These are phyloP conservation scores for Apiospora malaysiana DNA, from an alignment of 2,329 filamentous ascomycete genomes.

Conservation along the genomic window DNA sequence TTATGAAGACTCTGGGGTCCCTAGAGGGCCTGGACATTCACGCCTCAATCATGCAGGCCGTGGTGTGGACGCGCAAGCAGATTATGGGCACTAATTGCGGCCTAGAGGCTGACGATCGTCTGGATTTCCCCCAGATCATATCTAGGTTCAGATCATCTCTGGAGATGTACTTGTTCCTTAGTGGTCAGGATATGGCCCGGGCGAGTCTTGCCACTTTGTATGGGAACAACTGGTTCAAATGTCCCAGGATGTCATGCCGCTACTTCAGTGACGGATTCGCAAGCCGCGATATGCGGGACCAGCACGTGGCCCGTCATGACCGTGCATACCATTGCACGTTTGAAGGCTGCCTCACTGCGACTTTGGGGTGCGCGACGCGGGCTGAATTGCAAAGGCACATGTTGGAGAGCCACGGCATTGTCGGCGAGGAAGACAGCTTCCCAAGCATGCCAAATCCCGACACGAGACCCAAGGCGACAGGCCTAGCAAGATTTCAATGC, in stretches of 20 bases:
- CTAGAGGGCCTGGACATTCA: neutral
- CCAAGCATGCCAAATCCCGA: conserved; percentile 27
- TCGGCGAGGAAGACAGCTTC: conserved; percentile 26
- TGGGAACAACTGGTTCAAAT: conserved; percentile 48
- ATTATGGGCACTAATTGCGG: neutral
- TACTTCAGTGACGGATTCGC: conserved; percentile 51
- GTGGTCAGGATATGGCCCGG: neutral
- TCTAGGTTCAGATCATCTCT: neutral
- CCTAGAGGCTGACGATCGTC: neutral
- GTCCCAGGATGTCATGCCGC: conserved; percentile 45
- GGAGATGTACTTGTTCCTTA: neutral
- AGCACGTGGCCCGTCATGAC: conserved; percentile 46
- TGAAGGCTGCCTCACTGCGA: conserved; percentile 39
- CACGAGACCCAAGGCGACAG: neutral
- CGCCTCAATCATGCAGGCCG: neutral
- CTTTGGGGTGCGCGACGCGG: conserved; percentile 47
- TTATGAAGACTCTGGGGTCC: neutral
- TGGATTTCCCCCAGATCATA: conserved; percentile 3
- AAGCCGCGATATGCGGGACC: conserved; percentile 36
- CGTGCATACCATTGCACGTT: conserved; percentile 46
- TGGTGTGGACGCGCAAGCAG: neutral
- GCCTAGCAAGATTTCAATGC: conserved; percentile 36
- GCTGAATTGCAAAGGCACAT: conserved; percentile 45
- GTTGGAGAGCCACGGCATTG: conserved; percentile 33
- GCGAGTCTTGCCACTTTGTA: conserved; percentile 35